Evolutionary conservation across 148 eudicot species (phyloP).

Genomic region (Silene uniflora): DNA sequence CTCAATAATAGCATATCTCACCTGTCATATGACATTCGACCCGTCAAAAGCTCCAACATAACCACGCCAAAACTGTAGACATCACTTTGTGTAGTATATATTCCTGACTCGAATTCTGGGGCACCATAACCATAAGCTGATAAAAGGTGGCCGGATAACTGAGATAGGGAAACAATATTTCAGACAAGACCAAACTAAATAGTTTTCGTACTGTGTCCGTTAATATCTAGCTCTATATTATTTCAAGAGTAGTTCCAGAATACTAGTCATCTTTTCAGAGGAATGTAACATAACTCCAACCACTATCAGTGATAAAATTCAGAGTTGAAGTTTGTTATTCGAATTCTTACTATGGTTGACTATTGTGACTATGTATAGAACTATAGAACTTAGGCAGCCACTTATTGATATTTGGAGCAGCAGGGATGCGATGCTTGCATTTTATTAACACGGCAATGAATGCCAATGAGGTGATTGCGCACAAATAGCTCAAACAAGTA

Average conservation of each 20-base stretch:
- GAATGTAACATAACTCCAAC: not conserved
- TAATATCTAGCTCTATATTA: not conserved
- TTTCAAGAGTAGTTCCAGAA: not conserved
- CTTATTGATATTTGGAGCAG: too few relatives aligned
- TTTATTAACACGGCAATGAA: too few relatives aligned
- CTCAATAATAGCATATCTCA: conserved; percentile 24
- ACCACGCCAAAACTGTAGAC: conserved; percentile 98
- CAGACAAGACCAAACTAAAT: not conserved
- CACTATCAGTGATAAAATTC: not conserved
- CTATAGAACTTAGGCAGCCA: too few relatives aligned
- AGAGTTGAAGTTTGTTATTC: not conserved
- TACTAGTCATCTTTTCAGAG: not conserved
- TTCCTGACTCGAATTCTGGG: conserved; percentile 94
- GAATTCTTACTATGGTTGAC: not conserved
- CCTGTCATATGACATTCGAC: conserved; percentile 96
- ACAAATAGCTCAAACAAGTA: too few relatives aligned
- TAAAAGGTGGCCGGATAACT: conserved; percentile 82
- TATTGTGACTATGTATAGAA: not conserved
- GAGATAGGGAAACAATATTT: conserved; percentile 25
- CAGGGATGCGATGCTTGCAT: too few relatives aligned
- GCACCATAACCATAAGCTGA: conserved; percentile 93
- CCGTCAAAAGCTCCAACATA: conserved; percentile 92
- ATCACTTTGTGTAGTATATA: conserved; percentile 76
- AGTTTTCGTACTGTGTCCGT: not conserved
- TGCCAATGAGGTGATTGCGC: too few relatives aligned